Evolutionary conservation across 495 filamentous ascomycete species (phyloP).

Genomic region (Penicillium lividum): DNA sequence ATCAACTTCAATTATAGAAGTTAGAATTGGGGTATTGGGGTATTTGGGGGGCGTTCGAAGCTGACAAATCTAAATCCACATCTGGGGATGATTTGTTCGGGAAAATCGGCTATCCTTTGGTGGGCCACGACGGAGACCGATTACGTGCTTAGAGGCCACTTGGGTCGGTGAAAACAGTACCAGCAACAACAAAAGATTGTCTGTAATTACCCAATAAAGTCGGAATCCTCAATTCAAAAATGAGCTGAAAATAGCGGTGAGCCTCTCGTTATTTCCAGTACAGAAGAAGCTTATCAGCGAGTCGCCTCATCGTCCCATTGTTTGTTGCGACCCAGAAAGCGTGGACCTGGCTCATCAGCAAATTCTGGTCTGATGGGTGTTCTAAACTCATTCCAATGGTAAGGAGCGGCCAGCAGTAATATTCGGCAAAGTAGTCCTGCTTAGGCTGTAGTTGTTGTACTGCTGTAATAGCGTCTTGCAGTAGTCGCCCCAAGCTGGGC

Average conservation of each 20-base stretch:
- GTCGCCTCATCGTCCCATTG: constrained; percentile 26
- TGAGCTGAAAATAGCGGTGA: too few species aligned
- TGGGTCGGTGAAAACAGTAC: too few species aligned
- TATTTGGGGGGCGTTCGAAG: neutral
- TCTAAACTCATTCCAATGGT: constrained; percentile 13
- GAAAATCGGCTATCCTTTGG: neutral
- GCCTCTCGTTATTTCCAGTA: constrained; percentile 7
- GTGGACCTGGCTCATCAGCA: constrained; percentile 17
- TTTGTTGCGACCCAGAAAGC: constrained; percentile 23
- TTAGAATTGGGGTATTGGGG: neutral
- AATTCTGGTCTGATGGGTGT: constrained; percentile 7
- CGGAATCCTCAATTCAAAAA: neutral
- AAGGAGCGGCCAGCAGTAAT: constrained; percentile 30
- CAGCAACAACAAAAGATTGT: too few species aligned
- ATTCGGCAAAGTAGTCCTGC: constrained; percentile 28
- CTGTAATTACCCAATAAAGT: neutral
- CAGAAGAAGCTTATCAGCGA: constrained; percentile 15
- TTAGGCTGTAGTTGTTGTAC: constrained; percentile 17
- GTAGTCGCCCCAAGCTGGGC: neutral
- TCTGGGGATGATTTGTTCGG: neutral
- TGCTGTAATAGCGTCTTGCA: constrained; percentile 14
- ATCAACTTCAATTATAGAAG: neutral
- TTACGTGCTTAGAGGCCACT: neutral
- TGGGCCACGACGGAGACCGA: neutral
- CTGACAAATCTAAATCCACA: neutral